A percentile compares a stretch with the other conserved stretches of the same genome.
phyloP scores from a whole-genome alignment of 2,329 filamentous ascomycete genomes.

The Boeremia exigua region DNA sequence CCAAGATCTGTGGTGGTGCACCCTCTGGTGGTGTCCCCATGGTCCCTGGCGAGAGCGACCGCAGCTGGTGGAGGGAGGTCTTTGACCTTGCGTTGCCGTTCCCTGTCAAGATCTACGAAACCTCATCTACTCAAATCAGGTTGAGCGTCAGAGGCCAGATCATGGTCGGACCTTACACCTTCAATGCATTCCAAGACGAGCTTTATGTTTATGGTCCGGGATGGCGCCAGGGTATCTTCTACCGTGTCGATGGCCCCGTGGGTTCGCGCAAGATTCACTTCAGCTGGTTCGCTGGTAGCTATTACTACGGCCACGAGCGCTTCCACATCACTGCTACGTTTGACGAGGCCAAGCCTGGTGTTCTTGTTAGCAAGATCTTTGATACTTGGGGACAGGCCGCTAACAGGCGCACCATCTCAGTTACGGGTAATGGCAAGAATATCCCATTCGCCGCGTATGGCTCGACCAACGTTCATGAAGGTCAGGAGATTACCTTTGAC shows the following conservation, averaged over 20 bases:
- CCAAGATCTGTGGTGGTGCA: not conserved
- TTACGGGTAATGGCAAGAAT: not conserved
- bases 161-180: not conserved
- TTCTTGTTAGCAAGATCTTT: not conserved
- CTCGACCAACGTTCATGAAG: not conserved
- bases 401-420: not conserved
- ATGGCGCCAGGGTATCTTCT: not conserved
- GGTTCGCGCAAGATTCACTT: slow-evolving; percentile 4
- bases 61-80: not conserved
- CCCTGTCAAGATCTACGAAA: not conserved
- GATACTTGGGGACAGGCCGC: not conserved
- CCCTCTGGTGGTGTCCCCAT: not conserved
- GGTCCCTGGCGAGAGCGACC: not conserved
- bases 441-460: not conserved
- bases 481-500: slow-evolving; percentile 3
- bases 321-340: slow-evolving; percentile 3
- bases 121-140: not conserved
- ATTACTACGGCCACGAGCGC: not conserved
- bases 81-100: not conserved
- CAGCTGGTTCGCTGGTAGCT: not conserved
- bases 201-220: not conserved
- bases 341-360: slow-evolving; percentile 4
- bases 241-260: not conserved
- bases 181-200: not conserved
- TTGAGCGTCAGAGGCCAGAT: not conserved